A percentile compares a stretch with the other conserved stretches of the same genome.
Evolutionary conservation across 441 rosid species (phyloP).

Genomic region (Mallotus repandus): DNA sequence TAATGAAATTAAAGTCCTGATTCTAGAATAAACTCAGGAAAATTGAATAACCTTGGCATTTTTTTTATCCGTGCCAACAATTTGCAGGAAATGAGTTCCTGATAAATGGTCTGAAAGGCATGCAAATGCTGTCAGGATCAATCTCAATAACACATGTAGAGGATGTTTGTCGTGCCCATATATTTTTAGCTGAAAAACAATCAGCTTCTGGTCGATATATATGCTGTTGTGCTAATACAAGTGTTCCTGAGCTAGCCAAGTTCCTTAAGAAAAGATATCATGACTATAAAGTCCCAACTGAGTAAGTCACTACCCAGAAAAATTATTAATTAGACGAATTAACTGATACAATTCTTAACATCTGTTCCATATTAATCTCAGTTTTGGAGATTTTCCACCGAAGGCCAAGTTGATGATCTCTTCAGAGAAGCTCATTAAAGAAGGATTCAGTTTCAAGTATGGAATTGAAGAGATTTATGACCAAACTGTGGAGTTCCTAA

Average conservation of each 20-base stretch:
- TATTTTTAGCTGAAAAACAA: conserved; percentile 76
- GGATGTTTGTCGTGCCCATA: conserved; percentile 78
- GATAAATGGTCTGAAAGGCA: conserved; percentile 56
- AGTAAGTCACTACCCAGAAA: conserved; percentile 42
- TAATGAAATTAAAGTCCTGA: no score
- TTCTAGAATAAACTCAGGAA: no score
- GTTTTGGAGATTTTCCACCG: conserved; percentile 64
- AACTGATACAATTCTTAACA: neutral
- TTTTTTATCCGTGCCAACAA: neutral
- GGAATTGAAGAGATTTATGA: conserved; percentile 75
- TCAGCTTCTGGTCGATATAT: conserved; percentile 82
- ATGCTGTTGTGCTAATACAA: conserved; percentile 63
- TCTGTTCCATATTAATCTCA: conserved; percentile 23
- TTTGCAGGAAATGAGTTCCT: conserved; percentile 62
- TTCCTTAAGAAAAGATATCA: conserved; percentile 67
- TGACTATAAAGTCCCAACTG: conserved; percentile 50
- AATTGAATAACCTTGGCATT: no score
- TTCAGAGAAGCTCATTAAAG: conserved; percentile 60
- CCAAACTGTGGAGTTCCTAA: conserved; percentile 53
- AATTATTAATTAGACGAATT: neutral
- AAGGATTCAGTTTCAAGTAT: conserved; percentile 68
- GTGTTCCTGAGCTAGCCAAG: conserved; percentile 57
- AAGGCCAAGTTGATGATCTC: conserved; percentile 58
- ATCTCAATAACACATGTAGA: conserved; percentile 68
- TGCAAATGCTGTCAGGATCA: conserved; percentile 89